These are phyloP conservation scores for Russula lepida DNA, from an alignment of 768 basidiomycete species.

Conservation along the genomic window DNA sequence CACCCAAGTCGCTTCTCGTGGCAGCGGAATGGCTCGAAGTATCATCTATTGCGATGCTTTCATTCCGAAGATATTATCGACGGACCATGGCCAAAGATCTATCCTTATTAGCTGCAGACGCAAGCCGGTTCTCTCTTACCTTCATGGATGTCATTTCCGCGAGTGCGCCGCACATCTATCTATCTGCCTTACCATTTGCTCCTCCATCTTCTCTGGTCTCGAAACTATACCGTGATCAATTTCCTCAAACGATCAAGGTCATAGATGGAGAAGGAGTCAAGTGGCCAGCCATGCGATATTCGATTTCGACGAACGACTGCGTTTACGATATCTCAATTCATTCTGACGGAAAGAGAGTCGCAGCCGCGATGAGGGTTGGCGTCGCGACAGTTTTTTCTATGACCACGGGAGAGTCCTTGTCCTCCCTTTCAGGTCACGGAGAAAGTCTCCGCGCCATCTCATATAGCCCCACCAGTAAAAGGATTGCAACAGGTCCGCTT, in stretches of 20 bases:
- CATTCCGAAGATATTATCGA: not conserved
- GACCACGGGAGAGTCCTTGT: conserved; percentile 1
- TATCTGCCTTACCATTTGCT: conserved; percentile 13
- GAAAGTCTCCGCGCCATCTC: not conserved
- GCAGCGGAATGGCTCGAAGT: conserved; percentile 16
- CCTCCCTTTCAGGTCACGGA: not conserved
- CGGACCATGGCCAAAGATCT: conserved; percentile 8
- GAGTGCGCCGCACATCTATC: conserved; percentile 16
- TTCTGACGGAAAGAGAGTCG: conserved; percentile 20
- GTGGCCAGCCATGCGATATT: conserved; percentile 21
- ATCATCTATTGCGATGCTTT: not conserved
- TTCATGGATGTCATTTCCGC: conserved; percentile 8
- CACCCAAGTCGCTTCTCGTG: conserved; percentile 17
- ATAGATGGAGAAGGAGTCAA: not conserved
- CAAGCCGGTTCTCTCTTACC: conserved; percentile 16
- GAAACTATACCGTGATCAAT: conserved; percentile 11
- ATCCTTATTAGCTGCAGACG: conserved; percentile 7
- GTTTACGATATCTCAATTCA: conserved; percentile 20
- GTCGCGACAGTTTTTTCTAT: not conserved
- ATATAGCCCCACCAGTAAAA: conserved; percentile 8
- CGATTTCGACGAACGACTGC: conserved; percentile 3
- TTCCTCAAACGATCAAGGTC: conserved; percentile 3
- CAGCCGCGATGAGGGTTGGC: not conserved
- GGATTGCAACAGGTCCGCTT: conserved; percentile 13
- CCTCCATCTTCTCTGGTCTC: conserved; percentile 10